Evolutionary conservation across 345 rosid species (phyloP), one percentile per base, ranked within the genome.

Genomic region (Brassica incana): DNA sequence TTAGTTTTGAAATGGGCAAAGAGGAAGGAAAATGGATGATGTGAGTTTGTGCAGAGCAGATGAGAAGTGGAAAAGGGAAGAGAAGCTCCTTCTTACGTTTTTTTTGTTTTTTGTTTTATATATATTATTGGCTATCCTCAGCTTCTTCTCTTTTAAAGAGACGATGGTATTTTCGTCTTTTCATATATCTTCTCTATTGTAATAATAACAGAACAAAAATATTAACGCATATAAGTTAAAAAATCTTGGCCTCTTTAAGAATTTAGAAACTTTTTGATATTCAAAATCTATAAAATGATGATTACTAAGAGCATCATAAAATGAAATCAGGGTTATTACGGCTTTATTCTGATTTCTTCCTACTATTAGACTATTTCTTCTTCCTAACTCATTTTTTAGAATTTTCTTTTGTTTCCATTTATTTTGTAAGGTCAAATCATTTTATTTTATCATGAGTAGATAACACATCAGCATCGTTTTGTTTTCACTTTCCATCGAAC

Each of bases 31-130:
- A 76, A 84, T 65, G 78, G 73, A 71, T 36, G 81, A 71, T 65
- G 78, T 0, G 79, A 74, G 78, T 81, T 83, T 83, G 82, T 81
- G 43, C 8, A 36, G 43, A 27, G 78, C 50, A 70, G 60, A 68
- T 32, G 50, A 64, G 75, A 78, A 16, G 8, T 68, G 58, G 67
- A 30, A 25, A 73, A 61, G 32, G 15, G 62, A 27, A 69, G 56
- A 63, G 64, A 74, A 73, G 16, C 70, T 61, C 30, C 35, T 45
- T 79, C 78, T 74, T 67, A 67, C 78, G 74, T 27, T 27, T 27
- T 27, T 27, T 79, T 80, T 74, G 35, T 61, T 74, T 74, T 73
- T 10, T 23, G 5, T 3, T 1, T 1, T 20, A 20, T 20, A 20
- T 20, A 20, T 20, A 16, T 16, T 16, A 16, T 20, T 20, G 23